Evolutionary conservation across 129 eudicot genomes (phyloP).

Genomic region (Flaveria bidentis): DNA sequence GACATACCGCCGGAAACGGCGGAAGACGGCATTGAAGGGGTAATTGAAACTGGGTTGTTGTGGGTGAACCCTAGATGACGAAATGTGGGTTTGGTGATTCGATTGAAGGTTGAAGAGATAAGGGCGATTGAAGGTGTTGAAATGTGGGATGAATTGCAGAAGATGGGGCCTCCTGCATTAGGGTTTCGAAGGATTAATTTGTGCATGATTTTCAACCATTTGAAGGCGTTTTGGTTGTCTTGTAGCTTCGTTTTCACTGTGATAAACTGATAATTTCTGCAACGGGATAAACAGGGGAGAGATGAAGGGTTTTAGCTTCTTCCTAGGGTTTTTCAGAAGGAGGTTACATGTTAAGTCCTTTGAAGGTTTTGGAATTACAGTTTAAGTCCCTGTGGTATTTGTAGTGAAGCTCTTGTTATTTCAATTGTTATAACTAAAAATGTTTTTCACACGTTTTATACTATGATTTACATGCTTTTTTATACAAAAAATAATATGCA

Average conservation of each 20-base stretch:
- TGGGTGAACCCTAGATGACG: slow-evolving; percentile 27
- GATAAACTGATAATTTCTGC: slow-evolving; percentile 14
- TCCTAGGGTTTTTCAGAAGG: slow-evolving; percentile 29
- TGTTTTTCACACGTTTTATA: too few relatives aligned
- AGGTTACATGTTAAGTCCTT: slow-evolving; percentile 1
- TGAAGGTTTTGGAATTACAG: not conserved
- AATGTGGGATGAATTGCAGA: slow-evolving; percentile 21
- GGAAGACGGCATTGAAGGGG: slow-evolving; percentile 19
- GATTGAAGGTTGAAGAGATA: slow-evolving; percentile 52
- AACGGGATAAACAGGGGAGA: not conserved
- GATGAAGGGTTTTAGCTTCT: slow-evolving; percentile 30
- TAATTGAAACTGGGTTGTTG: not conserved
- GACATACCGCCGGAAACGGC: slow-evolving; percentile 33
- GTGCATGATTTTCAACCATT: slow-evolving; percentile 63
- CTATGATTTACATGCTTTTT: too few relatives aligned
- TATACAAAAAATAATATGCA: too few relatives aligned
- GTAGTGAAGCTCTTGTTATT: not conserved
- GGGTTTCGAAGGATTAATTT: slow-evolving; percentile 56
- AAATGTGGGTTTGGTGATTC: not conserved
- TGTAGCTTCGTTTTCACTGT: slow-evolving; percentile 29
- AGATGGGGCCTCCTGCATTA: slow-evolving; percentile 32
- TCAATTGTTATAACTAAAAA: too few relatives aligned
- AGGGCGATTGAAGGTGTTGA: slow-evolving; percentile 29
- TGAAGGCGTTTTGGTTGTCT: slow-evolving; percentile 24
- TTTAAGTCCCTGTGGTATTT: not conserved